Percentiles rank a stretch among this genome's conserved stretches.
phyloP scores from a whole-genome alignment of 75 land plant genomes.

The Isoetes taiwanensis region DNA sequence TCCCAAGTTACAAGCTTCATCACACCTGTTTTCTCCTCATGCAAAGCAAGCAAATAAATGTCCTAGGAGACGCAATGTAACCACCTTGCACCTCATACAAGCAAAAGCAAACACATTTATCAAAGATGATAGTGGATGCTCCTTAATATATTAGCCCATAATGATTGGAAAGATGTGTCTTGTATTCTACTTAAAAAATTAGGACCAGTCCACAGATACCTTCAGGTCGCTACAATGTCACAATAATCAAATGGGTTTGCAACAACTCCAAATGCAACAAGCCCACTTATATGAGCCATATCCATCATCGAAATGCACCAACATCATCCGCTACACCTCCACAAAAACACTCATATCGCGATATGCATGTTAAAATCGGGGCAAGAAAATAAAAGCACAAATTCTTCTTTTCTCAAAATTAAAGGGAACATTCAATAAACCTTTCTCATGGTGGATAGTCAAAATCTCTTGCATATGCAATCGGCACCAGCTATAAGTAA shows the following conservation, averaged over 20 bases:
- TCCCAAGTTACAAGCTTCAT: too few relatives aligned
- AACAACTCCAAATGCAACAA: neutral
- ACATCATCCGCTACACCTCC: neutral
- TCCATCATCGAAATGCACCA: slow-evolving; percentile 8
- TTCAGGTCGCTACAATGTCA: neutral
- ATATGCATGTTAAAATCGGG: neutral
- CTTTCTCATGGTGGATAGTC: slow-evolving; percentile 4
- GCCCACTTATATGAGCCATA: slow-evolving; percentile 7
- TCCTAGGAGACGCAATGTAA: too few relatives aligned
- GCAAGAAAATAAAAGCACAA: neutral
- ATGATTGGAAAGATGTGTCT: too few relatives aligned
- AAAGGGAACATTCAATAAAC: too few relatives aligned
- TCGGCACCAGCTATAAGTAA: neutral
- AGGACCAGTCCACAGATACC: too few relatives aligned
- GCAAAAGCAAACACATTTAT: too few relatives aligned
- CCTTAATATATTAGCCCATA: too few relatives aligned
- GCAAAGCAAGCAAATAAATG: too few relatives aligned
- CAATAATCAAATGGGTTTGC: slow-evolving; percentile 6
- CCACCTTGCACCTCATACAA: too few relatives aligned
- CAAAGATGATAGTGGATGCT: too few relatives aligned
- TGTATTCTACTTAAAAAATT: too few relatives aligned
- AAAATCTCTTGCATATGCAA: slow-evolving; percentile 4
- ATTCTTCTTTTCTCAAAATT: neutral
- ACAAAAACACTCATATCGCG: neutral
- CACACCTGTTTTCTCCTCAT: too few relatives aligned